These are phyloP conservation scores for Geotrichum citri-aurantii DNA, from an alignment of 1,139 yeast species.

Conservation along the genomic window DNA sequence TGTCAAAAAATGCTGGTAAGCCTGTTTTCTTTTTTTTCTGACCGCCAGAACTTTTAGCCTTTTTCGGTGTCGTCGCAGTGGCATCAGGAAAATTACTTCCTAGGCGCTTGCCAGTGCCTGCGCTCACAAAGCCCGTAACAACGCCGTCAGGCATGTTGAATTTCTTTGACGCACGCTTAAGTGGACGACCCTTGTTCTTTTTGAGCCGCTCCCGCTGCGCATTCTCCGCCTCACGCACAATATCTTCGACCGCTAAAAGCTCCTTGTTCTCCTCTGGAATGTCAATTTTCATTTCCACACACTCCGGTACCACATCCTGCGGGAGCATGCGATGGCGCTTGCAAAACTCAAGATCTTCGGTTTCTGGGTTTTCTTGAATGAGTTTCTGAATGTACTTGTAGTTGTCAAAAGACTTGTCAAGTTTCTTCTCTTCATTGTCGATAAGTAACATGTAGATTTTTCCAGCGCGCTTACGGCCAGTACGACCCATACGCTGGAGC, in stretches of 20 bases:
- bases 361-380: constrained; percentile 32
- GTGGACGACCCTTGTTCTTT: constrained; percentile 30
- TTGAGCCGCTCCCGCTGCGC: constrained; percentile 15
- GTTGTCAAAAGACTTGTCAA: constrained; percentile 79
- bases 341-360: constrained; percentile 32
- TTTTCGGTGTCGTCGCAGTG: not conserved
- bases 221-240: constrained; percentile 47
- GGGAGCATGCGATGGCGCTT: constrained; percentile 66
- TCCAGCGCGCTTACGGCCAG: constrained; percentile 94
- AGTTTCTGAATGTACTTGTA: constrained; percentile 72
- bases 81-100: not conserved
- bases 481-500: constrained; percentile 95
- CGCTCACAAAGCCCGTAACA: constrained; percentile 60
- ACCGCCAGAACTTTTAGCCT: not conserved
- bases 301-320: constrained; percentile 47
- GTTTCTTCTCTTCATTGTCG: constrained; percentile 69
- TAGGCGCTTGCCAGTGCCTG: constrained; percentile 25
- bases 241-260: constrained; percentile 51
- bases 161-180: constrained; percentile 20
- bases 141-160: constrained; percentile 81
- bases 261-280: constrained; percentile 65
- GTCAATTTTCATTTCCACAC: constrained; percentile 50
- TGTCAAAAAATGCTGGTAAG: not conserved
- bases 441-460: constrained; percentile 72
- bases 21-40: not conserved